A percentile compares a stretch with the other conserved stretches of the same genome.
Evolutionary conservation across 202 grass and related monocot species (phyloP).

Genomic region (Carex arenaria): DNA sequence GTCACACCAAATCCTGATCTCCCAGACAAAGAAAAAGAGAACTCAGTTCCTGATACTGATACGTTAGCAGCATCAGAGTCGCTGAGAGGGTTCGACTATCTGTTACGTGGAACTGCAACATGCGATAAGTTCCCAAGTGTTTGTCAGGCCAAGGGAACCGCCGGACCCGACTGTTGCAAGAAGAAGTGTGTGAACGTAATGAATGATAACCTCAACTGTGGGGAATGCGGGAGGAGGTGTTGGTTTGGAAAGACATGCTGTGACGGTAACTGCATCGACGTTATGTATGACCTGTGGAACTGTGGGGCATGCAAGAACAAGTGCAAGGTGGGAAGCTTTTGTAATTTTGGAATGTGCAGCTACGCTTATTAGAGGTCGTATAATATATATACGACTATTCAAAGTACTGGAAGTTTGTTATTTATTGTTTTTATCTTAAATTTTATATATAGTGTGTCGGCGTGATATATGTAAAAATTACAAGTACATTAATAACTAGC

Average conservation of each 20-base stretch:
- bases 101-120: slow-evolving; percentile 4
- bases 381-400: background rate
- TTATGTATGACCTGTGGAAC: slow-evolving; percentile 37
- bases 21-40: background rate
- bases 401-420: background rate
- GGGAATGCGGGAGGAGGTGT: slow-evolving; percentile 44
- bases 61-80: background rate
- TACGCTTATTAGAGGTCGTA: slow-evolving; percentile 27
- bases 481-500: background rate
- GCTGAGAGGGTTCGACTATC: background rate
- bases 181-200: slow-evolving; percentile 46
- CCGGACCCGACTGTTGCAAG: slow-evolving; percentile 38
- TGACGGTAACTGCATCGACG: slow-evolving; percentile 32
- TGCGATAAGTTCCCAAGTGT: slow-evolving; percentile 12
- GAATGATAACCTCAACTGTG: slow-evolving; percentile 39
- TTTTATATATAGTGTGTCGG: background rate
- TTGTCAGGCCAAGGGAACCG: slow-evolving; percentile 26
- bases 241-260: slow-evolving; percentile 50
- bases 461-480: background rate
- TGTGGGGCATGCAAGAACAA: slow-evolving; percentile 47
- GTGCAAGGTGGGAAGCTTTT: slow-evolving; percentile 36
- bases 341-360: slow-evolving; percentile 45
- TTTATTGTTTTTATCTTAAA: background rate
- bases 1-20: background rate
- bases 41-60: background rate